Base-by-base conservation (phyloP, 75 land plant genomes). In the Ceratopteris richardii region DNA sequence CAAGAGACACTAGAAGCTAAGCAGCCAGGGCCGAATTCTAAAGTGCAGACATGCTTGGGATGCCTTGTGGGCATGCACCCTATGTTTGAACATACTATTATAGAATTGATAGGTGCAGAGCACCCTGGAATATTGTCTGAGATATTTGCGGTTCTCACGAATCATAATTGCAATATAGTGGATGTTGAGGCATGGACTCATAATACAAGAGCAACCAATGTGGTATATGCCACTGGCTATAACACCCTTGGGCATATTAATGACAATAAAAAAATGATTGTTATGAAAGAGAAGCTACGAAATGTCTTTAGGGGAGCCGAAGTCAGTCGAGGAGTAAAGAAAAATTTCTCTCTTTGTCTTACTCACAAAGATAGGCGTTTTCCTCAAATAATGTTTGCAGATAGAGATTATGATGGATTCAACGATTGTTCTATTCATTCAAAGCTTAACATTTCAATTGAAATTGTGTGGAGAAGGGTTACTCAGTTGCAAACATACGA, bases 381-480 rank as follows among this genome's bases (percentile, higher is more conserved):
- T 48, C 99, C 90, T 70, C 96, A 95, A 48, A 74, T 95, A 76
- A 80, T 95, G 97, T 79, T 78, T 31, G 96, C 82, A 20, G 97
- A 86, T 61, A 71, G 83, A n/a, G 96, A 93, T 60, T 93, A 74
- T 61, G 96, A 89, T 25, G 28, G 29, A 26, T 56, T 52, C 3
- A 57, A 72, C 29, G 28, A 24, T 46, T n/a, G 50, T 23, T 52
- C 54, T 4, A 23, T 3, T 23, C 28, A 24, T 19, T 7, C 25
- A 11, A 52, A 23, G 2, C 13, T 14, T 1, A 63, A 25, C 47
- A 84, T 94, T 28, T 64, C 76, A 26, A 63, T 90, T 0, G 79
- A 86, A n/a, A n/a, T n/a, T n/a, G n/a, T n/a, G 53, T 18, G 4
- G 96, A 94, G 40, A 86, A 74, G 55, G 88, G 81, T 20, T 94